Conservation (phyloP, 2,329 filamentous ascomycete species). For the Penicillium nordicum region DNA sequence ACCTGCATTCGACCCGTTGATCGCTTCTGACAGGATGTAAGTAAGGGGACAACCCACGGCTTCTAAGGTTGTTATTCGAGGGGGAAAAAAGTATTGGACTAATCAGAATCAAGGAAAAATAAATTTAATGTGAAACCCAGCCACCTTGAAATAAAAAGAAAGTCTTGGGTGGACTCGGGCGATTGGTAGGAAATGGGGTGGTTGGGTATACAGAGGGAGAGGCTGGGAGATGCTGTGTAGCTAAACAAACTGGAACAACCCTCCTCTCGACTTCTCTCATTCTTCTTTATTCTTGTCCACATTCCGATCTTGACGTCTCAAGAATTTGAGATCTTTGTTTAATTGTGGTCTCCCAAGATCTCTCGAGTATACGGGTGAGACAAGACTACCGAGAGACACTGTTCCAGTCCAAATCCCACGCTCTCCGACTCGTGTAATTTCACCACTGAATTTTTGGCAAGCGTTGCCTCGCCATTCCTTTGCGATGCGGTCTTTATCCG, state of each 20-base stretch:
- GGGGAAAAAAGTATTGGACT: not conserved
- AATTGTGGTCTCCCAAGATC: conserved; percentile 12
- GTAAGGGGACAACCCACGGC: not conserved
- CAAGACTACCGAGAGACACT: not conserved
- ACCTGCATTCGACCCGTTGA: not conserved
- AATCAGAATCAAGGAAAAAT: not conserved
- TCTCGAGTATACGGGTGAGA: conserved; percentile 11
- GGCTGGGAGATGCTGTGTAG: conserved; percentile 28
- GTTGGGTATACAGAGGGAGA: conserved; percentile 32
- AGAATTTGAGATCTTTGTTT: conserved; percentile 5
- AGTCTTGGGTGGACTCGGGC: not conserved
- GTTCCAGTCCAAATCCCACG: not conserved
- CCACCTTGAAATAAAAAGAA: conserved; percentile 10
- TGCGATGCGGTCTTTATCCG: conserved; percentile 31
- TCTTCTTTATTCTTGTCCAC: conserved; percentile 11
- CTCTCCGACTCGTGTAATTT: not conserved
- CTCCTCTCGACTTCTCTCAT: conserved; percentile 12
- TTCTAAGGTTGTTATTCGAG: not conserved
- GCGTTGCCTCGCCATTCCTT: conserved; percentile 7
- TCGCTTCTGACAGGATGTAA: conserved; percentile 1
- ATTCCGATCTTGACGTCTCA: conserved; percentile 14
- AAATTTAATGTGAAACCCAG: conserved; percentile 19
- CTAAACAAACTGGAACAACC: conserved; percentile 14
- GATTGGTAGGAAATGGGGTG: conserved; percentile 33
- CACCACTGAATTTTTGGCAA: not conserved